phyloP scores from a whole-genome alignment of 441 rosid genomes.

The Manihot esculenta region DNA sequence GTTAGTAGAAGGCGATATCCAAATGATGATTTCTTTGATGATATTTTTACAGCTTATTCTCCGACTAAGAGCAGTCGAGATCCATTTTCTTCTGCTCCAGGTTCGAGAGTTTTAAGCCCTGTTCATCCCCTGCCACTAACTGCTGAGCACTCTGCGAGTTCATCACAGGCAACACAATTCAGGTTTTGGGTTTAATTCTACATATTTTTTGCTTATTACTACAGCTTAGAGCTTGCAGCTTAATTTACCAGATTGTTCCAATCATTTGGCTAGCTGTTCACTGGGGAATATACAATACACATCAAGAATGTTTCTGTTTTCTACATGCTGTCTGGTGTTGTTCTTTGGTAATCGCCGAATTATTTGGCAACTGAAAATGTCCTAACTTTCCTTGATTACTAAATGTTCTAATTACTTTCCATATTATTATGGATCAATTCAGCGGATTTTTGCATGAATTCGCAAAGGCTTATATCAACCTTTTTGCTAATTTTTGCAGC shows the following conservation, averaged over 20 bases:
- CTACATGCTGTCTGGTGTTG: not conserved
- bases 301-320: not conserved
- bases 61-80: conserved; percentile 48
- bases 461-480: conserved; percentile 12
- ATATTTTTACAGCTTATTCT: conserved; percentile 63
- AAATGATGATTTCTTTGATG: conserved; percentile 65
- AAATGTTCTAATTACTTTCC: not conserved
- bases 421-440: too few species aligned
- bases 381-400: not conserved
- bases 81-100: conserved; percentile 46
- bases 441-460: conserved; percentile 3
- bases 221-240: not conserved
- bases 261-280: not conserved
- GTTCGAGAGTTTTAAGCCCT: conserved; percentile 65
- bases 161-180: conserved; percentile 54
- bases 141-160: conserved; percentile 48
- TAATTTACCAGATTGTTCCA: not conserved
- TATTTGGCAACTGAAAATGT: too few species aligned
- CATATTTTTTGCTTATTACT: not conserved
- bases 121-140: conserved; percentile 45
- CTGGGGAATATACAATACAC: not conserved
- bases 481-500: conserved; percentile 38
- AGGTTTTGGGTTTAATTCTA: conserved; percentile 45
- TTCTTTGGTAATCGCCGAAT: too few species aligned
- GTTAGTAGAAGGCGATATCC: conserved; percentile 41